Evolutionary conservation across 768 basidiomycete genomes (phyloP), one percentile per base, ranked within the genome.

Genomic region (Kwoniella sp.): DNA sequence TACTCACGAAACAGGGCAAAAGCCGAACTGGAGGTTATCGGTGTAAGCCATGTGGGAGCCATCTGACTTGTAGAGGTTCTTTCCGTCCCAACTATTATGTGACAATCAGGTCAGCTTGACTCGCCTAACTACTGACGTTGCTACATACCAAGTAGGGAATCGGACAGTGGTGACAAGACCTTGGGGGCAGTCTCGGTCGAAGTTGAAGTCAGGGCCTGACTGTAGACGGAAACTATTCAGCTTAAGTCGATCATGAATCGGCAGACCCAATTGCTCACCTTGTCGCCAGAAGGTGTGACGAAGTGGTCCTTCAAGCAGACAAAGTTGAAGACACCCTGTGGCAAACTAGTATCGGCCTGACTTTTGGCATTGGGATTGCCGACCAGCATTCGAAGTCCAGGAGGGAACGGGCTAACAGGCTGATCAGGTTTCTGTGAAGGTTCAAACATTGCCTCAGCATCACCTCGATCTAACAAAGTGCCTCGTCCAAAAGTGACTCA

Each of bases 211-310:
- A 12, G 56, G 63, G 2, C 63, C 63, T 4, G 51, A 51, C 63
- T 64, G 25, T 23, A 23, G 8, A 45, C 12, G 13, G 38, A 59
- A 17, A 47, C 2, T 15, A 23, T 30, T 52, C 30, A 61, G 29
- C 15, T 1, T 4, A 52, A 50, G 15, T n/a, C 30, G 12, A 48
- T 37, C 38, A 30, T 28, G 50, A 7, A 38, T 73, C 75, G 48
- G 73, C 66, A 70, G 23, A 4, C 71, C 63, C 22, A 63, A 38
- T 28, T 34, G 64, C 76, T 73, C 66, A 77, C 77, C 30, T 71
- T 72, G 63, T 69, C 67, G 22, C 61, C 63, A 17, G 56, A 58
- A 20, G 66, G 59, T 4, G 66, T 58, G 11, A 58, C 29, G 34
- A 60, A 58, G 61, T 66, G 62, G 29, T 67, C 56, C n/a, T 57